phyloP scores from a whole-genome alignment of 139 green algal species.

The Choricystis sp. region DNA sequence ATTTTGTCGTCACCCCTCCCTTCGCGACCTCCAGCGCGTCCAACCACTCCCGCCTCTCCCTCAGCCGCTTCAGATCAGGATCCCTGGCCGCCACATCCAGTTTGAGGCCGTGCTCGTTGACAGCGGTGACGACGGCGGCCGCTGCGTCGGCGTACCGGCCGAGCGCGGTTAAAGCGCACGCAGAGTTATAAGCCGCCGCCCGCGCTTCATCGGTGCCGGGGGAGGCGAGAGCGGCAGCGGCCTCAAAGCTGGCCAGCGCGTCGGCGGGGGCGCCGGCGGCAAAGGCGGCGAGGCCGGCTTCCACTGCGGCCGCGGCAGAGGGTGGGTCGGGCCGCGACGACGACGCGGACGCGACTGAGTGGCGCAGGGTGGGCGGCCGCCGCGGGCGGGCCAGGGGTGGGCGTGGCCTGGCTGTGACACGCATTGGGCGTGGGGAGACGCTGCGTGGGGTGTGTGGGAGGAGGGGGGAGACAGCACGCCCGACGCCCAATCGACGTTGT shows the following conservation, averaged over 20 bases:
- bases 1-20: constrained; percentile 35
- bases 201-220: constrained; percentile 66
- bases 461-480: no score
- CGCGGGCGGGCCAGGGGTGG: no score
- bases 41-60: constrained; percentile 71
- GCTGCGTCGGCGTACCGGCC: constrained; percentile 58
- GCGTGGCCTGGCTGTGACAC: no score
- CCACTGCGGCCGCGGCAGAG: constrained; percentile 41
- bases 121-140: constrained; percentile 41
- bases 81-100: constrained; percentile 65
- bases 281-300: constrained; percentile 36
- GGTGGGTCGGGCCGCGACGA: no score
- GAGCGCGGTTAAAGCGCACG: constrained; percentile 60
- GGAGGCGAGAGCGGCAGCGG: constrained; percentile 40
- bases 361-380: no score
- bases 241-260: constrained; percentile 51
- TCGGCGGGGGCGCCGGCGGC: constrained; percentile 10
- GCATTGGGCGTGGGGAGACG: no score
- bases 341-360: no score
- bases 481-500: no score
- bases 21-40: constrained; percentile 39
- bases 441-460: no score
- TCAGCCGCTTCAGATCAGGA: constrained; percentile 51
- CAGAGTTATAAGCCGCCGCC: constrained; percentile 83
- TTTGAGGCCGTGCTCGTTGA: constrained; percentile 72